These are phyloP conservation scores for Pseudogymnoascus sp. DNA, from an alignment of 2,329 filamentous ascomycete genomes.

Conservation along the genomic window DNA sequence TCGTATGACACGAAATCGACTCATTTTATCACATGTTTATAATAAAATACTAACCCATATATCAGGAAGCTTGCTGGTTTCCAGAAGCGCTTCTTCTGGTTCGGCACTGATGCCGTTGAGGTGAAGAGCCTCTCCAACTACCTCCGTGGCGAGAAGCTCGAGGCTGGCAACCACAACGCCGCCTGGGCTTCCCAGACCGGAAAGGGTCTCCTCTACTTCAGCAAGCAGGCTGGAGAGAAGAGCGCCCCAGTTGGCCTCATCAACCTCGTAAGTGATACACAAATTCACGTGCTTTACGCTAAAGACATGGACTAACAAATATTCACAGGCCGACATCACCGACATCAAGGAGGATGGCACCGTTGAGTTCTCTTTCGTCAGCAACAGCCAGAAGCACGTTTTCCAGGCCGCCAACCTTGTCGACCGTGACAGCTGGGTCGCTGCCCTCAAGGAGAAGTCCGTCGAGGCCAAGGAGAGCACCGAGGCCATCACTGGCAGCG, in stretches of 20 bases:
- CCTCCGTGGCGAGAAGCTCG: conserved; percentile 81
- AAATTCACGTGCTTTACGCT: not conserved
- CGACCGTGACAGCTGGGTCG: conserved; percentile 90
- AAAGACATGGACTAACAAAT: conserved; percentile 25
- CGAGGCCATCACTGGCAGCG: conserved; percentile 64
- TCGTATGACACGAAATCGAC: not conserved
- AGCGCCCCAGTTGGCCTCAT: conserved; percentile 71
- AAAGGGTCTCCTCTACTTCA: conserved; percentile 89
- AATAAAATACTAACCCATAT: conserved; percentile 8
- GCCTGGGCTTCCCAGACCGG: conserved; percentile 91
- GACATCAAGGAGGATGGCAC: conserved; percentile 66
- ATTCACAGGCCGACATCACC: conserved; percentile 44
- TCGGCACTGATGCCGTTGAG: conserved; percentile 65
- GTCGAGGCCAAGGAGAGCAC: conserved; percentile 77
- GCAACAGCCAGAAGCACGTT: conserved; percentile 82
- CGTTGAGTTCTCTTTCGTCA: conserved; percentile 78
- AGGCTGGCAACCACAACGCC: conserved; percentile 67
- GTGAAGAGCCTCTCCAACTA: conserved; percentile 67
- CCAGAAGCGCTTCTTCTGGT: conserved; percentile 91
- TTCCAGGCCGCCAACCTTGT: conserved; percentile 71
- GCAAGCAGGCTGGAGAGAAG: conserved; percentile 71
- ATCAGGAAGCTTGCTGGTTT: conserved; percentile 66
- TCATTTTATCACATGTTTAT: not conserved
- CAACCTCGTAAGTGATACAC: conserved; percentile 59
- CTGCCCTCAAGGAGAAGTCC: conserved; percentile 72